Base-by-base conservation (phyloP, 768 basidiomycete species). In the Clathrus columnatus region DNA sequence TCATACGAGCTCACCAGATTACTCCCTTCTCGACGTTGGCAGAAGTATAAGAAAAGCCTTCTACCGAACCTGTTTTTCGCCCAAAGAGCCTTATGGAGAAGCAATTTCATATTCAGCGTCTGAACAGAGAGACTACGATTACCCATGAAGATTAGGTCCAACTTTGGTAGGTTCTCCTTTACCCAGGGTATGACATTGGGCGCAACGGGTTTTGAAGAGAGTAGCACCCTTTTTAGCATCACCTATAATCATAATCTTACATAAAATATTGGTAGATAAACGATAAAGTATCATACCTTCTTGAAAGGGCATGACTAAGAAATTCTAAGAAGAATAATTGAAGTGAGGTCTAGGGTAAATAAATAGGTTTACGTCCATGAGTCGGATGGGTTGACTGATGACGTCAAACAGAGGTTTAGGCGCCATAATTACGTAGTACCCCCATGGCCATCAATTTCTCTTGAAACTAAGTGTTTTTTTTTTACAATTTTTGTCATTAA, bases 21-120 rank as follows among this genome's bases (percentile, higher is more conserved):
- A 98, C 78, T 52, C 85, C 93, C 80, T 97, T 97, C 80, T 87
- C 93, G 56, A 96, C 75, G 74, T 97, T 97, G 63, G 94, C 94
- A 45, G 91, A 81, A 49, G 94, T 93, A 76, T 95, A 97, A 2
- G 86, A 84, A 82, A 77, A 98, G 51, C 84, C 86, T 20, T 87
- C 83, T 23, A 76, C 90, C 64, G 87, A 82, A 55, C 95, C 95
- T 28, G 91, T 85, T 69, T 88, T 80, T 58, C 90, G 89, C 50
- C 90, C 90, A 61, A 91, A 87, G 64, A 91, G 60, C 29, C 89
- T 90, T 60, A 1, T 7, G 26, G 14, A 48, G 11, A 48, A 8
- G 5, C 28, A 28, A 17, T 20, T 48, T 14, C 21, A 27, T 2
- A 41, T 7, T 14, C 48, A 14, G 2, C 16, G 17, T 48, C 17